Evolutionary conservation across 192 early-diverging fungal species (phyloP).

Genomic region (Entophlyctis helioformis): DNA sequence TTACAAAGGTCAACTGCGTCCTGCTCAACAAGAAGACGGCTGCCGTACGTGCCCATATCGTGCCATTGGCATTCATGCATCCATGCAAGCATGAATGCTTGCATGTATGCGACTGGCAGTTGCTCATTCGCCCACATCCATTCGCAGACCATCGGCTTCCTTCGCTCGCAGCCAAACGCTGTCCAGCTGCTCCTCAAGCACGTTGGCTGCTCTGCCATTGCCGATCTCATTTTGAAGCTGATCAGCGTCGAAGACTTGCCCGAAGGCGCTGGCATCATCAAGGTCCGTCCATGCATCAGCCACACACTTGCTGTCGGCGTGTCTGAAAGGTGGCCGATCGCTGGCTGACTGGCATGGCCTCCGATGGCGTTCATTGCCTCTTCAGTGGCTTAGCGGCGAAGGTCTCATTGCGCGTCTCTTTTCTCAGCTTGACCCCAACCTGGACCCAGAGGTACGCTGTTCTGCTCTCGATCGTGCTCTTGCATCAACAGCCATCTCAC

Average conservation of each 20-base stretch:
- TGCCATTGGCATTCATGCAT: neutral
- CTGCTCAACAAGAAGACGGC: constrained; percentile 80
- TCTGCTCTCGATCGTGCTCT: neutral
- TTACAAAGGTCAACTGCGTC: constrained; percentile 79
- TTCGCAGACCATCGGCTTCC: constrained; percentile 69
- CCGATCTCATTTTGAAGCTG: constrained; percentile 84
- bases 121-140: no score
- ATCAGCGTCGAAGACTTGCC: constrained; percentile 85
- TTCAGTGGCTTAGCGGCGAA: constrained; percentile 78
- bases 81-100: no score
- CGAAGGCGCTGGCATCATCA: constrained; percentile 72
- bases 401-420: constrained; percentile 68
- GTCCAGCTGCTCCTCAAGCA: constrained; percentile 70
- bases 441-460: constrained; percentile 69
- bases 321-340: no score
- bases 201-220: constrained; percentile 75
- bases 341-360: neutral
- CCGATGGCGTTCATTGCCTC: no score
- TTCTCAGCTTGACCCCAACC: constrained; percentile 62
- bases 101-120: no score
- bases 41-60: constrained; percentile 37
- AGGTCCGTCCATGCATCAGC: no score
- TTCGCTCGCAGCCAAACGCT: constrained; percentile 64
- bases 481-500: neutral
- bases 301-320: neutral